These are phyloP conservation scores for Phaffia australis DNA, from an alignment of 768 basidiomycete species.

Conservation along the genomic window DNA sequence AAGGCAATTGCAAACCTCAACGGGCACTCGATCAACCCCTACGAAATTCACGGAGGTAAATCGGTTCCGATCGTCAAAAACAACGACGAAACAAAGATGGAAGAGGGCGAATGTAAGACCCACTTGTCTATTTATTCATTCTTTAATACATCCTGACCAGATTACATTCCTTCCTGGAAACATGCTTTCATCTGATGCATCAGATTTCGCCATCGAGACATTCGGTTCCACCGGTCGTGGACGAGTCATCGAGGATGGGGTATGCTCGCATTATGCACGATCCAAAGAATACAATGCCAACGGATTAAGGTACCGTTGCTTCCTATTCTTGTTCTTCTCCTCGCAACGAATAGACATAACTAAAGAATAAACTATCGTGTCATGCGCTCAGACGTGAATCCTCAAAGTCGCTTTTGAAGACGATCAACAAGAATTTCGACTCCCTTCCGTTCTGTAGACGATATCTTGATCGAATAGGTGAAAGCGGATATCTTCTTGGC, in stretches of 20 bases:
- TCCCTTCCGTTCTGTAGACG: conserved; percentile 90
- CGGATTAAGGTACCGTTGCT: conserved; percentile 49
- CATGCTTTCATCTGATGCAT: neutral
- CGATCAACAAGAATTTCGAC: conserved; percentile 85
- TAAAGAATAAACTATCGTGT: neutral
- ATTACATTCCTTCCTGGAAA: neutral
- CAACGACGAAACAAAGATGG: conserved; percentile 89
- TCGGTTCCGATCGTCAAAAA: conserved; percentile 81
- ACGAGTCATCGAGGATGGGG: conserved; percentile 77
- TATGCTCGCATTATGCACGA: conserved; percentile 80
- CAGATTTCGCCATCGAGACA: conserved; percentile 89
- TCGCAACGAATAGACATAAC: conserved; percentile 9
- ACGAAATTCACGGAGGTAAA: conserved; percentile 86
- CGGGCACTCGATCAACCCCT: conserved; percentile 81
- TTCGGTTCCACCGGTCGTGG: conserved; percentile 96
- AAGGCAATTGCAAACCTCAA: conserved; percentile 89
- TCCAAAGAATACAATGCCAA: conserved; percentile 14
- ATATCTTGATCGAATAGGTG: conserved; percentile 84
- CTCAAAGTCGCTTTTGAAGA: conserved; percentile 72
- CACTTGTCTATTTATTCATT: neutral
- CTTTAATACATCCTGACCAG: neutral
- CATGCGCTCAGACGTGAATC: conserved; percentile 53
- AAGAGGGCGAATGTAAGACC: conserved; percentile 70
- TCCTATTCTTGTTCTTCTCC: neutral
- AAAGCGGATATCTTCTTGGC: conserved; percentile 84